These are phyloP conservation scores for Fusarium duplospermum DNA, from an alignment of 2,329 filamentous ascomycete species.

Conservation along the genomic window DNA sequence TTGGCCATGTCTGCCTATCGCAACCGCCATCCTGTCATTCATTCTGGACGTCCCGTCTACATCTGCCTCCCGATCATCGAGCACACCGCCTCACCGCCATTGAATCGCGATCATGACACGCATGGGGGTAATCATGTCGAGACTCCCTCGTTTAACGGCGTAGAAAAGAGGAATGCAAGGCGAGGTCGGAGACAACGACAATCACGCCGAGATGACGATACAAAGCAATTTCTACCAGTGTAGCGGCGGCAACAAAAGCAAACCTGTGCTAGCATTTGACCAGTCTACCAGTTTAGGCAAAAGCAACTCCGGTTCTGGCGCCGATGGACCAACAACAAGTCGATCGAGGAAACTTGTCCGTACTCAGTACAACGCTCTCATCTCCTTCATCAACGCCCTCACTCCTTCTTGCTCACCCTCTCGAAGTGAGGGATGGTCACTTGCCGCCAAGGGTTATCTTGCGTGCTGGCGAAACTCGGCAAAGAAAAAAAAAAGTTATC, in stretches of 20 bases:
- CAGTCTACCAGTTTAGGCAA: not conserved
- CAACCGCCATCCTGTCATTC: not conserved
- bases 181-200: not conserved
- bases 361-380: not conserved
- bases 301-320: not conserved
- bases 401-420: not conserved
- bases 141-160: not conserved
- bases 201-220: slow-evolving; percentile 18
- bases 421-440: not conserved
- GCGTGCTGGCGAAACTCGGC: not conserved
- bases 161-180: slow-evolving; percentile 11
- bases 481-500: not conserved
- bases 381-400: not conserved
- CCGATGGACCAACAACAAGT: slow-evolving; percentile 1
- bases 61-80: slow-evolving; percentile 17
- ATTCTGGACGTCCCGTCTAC: slow-evolving; percentile 7
- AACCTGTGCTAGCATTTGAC: not conserved
- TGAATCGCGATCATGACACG: not conserved
- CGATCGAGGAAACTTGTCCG: not conserved
- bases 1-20: not conserved
- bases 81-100: slow-evolving; percentile 29
- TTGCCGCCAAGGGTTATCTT: not conserved
- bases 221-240: slow-evolving; percentile 25
- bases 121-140: slow-evolving; percentile 8
- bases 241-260: slow-evolving; percentile 12